Evolutionary conservation across 106 monocot species (phyloP), one percentile per base, ranked within the genome.

Genomic region (Apostasia ramifera): DNA sequence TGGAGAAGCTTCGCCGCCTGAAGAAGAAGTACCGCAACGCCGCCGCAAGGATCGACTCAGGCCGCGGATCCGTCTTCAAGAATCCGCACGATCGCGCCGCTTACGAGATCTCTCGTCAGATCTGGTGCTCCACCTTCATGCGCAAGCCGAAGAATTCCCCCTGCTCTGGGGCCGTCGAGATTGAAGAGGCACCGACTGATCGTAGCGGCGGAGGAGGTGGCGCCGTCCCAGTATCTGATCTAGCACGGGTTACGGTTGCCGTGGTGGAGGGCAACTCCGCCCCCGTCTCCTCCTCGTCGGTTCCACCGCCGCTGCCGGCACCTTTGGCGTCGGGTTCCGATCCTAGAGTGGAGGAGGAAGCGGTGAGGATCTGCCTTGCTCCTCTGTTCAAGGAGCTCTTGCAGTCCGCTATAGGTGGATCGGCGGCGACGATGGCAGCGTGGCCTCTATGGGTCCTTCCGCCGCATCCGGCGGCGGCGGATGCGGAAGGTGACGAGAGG

Each of bases 11-110:
- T 3, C 65, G 65, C 15, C 65, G 65, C 13, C 65, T 65, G 14
- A 65, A 65, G 45, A 89, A 85, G 82, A 98, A 92, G 79, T 98
- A 82, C 77, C 84, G 87, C 66, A 89, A 77, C 71, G 77, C 74
- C 59, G 80, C 74, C 13, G 15, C 64, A 56, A 66, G 81, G 67
- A 77, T 92, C 38, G 76, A 56, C 4, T 46, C 74, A 6, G 85
- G 85, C 2, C 41, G 69, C 43, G 61, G 46, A 13, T 87, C 78
- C 73, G 50, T 79, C 68, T 98, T 98, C 70, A 78, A 76, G 67
- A 90, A 75, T 76, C 70, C 86, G 0, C 97, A 98, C 71, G 97
- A 98, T 57, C 68, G 72, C 62, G 75, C 66, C 56, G 55, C 81
- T 26, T 98, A 76, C 71, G 87, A 92, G 42, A 81, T 98, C 70